phyloP scores from a whole-genome alignment of 371 early-diverging fungal genomes.

The Chytridium lagenaria region DNA sequence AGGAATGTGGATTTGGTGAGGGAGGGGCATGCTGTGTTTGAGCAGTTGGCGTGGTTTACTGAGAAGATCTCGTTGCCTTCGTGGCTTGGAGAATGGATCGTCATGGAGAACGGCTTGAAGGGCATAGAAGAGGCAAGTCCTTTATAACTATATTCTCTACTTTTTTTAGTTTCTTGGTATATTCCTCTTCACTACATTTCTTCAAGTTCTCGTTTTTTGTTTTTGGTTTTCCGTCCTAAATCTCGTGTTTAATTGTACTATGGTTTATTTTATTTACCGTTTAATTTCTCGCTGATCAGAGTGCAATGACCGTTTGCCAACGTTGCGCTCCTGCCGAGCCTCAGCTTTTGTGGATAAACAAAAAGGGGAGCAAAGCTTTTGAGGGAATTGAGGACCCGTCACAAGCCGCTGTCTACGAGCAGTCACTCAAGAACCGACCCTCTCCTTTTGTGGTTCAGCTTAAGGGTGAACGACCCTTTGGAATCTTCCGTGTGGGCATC shows the following conservation, averaged over 20 bases:
- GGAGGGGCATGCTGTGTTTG: slow-evolving; percentile 38
- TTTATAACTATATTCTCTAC: neutral
- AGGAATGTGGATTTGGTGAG: slow-evolving; percentile 37
- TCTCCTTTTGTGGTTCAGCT: slow-evolving; percentile 45
- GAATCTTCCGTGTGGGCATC: slow-evolving; percentile 42
- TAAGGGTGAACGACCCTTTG: slow-evolving; percentile 9
- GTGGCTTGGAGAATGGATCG: slow-evolving; percentile 40
- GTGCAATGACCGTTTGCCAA: slow-evolving; percentile 29
- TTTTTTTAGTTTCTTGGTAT: neutral
- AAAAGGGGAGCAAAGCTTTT: slow-evolving; percentile 20
- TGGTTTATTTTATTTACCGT: neutral
- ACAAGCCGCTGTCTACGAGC: slow-evolving; percentile 48
- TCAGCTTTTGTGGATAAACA: slow-evolving; percentile 35
- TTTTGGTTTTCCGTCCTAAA: too few relatives aligned
- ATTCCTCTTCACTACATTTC: neutral
- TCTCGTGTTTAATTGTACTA: too few relatives aligned
- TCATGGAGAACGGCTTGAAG: slow-evolving; percentile 18
- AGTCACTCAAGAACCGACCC: slow-evolving; percentile 46
- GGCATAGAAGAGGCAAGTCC: slow-evolving; percentile 2
- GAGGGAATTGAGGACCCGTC: slow-evolving; percentile 43
- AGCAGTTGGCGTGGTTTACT: slow-evolving; percentile 49
- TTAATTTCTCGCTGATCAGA: slow-evolving; percentile 4
- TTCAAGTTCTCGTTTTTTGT: too few relatives aligned
- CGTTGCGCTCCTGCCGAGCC: slow-evolving; percentile 47
- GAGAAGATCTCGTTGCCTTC: slow-evolving; percentile 31